phyloP scores from a whole-genome alignment of 2,329 filamentous ascomycete genomes.

The Aspergillus hiratsukae region DNA sequence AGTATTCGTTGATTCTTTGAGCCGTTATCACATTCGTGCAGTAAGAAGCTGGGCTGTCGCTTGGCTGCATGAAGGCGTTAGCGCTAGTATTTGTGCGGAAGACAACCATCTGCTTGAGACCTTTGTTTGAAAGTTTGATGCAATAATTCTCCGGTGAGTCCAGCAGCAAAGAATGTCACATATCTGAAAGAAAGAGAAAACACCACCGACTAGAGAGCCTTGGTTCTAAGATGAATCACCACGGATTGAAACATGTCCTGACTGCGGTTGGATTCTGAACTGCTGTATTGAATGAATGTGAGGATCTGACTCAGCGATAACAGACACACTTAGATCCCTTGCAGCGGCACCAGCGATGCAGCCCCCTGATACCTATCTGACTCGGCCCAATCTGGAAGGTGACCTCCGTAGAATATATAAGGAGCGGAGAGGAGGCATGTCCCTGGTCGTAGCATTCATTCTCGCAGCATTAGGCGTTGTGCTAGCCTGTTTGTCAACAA shows the following conservation, averaged over 20 bases:
- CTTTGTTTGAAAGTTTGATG: too few relatives aligned
- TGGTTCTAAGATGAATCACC: too few relatives aligned
- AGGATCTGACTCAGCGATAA: background rate
- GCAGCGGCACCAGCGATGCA: background rate
- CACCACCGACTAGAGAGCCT: too few relatives aligned
- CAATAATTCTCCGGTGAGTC: too few relatives aligned
- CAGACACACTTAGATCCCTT: background rate
- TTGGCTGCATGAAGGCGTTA: too few relatives aligned
- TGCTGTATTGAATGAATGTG: background rate
- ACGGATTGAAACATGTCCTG: too few relatives aligned
- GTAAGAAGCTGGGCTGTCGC: too few relatives aligned
- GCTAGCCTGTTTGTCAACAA: background rate
- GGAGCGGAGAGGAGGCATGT: background rate
- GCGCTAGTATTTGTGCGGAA: too few relatives aligned
- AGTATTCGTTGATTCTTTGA: background rate
- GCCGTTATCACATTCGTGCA: background rate
- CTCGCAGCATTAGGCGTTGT: background rate
- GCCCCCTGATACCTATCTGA: background rate
- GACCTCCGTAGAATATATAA: background rate
- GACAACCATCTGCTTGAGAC: too few relatives aligned
- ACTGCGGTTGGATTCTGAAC: background rate
- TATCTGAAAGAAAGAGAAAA: background rate
- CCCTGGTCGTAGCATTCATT: background rate
- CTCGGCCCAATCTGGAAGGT: background rate
- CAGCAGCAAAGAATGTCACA: background rate